A percentile compares a stretch with the other conserved stretches of the same genome.
Conservation (phyloP, 495 filamentous ascomycete species). For the Lophiotrema nucula region DNA sequence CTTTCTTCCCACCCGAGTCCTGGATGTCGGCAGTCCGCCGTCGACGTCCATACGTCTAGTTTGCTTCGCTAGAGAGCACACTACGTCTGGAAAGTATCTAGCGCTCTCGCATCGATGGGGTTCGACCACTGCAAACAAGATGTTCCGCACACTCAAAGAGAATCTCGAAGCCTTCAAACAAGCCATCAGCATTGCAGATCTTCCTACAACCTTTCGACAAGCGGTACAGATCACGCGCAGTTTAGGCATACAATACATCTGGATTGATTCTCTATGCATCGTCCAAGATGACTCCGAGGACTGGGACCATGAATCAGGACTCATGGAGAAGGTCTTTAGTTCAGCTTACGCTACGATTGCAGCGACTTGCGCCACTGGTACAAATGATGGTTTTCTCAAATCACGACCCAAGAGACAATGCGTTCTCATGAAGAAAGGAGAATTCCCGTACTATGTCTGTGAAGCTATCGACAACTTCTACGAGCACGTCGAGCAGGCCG, state of each 20-base stretch:
- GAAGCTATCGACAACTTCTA: conserved; percentile 12
- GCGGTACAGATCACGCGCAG: conserved; percentile 1
- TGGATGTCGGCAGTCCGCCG: conserved; percentile 31
- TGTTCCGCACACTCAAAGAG: conserved; percentile 1
- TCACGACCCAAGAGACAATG: background rate
- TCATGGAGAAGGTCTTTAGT: conserved; percentile 12
- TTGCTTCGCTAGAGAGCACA: background rate
- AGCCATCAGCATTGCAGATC: background rate
- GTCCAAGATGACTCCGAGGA: conserved; percentile 4
- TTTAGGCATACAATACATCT: conserved; percentile 3
- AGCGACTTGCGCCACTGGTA: conserved; percentile 4
- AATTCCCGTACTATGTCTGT: conserved; percentile 1
- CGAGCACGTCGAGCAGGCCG: conserved; percentile 38
- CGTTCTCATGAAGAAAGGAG: background rate
- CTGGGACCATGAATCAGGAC: conserved; percentile 7
- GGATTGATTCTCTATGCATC: conserved; percentile 9
- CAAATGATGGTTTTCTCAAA: conserved; percentile 9
- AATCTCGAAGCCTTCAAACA: background rate
- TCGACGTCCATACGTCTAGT: background rate
- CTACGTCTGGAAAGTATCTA: conserved; percentile 4
- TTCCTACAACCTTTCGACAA: conserved; percentile 19
- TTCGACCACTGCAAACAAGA: background rate
- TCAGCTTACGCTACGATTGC: conserved; percentile 12
- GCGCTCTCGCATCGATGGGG: conserved; percentile 23
- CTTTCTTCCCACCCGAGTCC: conserved; percentile 34